Evolutionary conservation across 805 yeast species (phyloP), one percentile per base, ranked within the genome.

Genomic region (Saccharomyces paradoxus): DNA sequence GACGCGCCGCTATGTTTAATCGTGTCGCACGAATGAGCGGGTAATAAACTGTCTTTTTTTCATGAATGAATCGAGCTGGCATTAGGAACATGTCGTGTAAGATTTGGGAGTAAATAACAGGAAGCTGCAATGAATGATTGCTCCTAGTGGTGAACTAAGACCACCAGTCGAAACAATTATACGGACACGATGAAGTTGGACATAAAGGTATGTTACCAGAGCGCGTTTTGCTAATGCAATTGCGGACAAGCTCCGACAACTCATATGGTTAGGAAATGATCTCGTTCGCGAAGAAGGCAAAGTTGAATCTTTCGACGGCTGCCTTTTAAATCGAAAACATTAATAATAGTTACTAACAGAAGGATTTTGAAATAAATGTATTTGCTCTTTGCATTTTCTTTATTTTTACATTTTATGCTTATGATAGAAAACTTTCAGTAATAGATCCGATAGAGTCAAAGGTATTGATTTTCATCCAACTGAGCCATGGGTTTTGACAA

Each of bases 381-480:
- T 21, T 49, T 29, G 41, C 14, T 31, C 22, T n/a, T 37, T 17
- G 44, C 50, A 27, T 21, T 41, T 6, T 10, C 4, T 51, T 47
- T 47, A 37, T 28, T 49, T 49, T 31, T 22, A n/a, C 54, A 41
- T 37, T 51, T 46, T 41, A 47, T n/a, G 7, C 24, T 17, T 37
- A 32, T 32, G 8, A 32, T 68, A 86, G 81, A 89, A 87, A 77
- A 85, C 85, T 64, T 88, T 91, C 73, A 86, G 89, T 62, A 82
- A 94, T 58, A 88, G 97, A 65, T 86, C 97, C 44, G 97, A 91
- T 71, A 85, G 99, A 71, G 97, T 94, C 69, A 94, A 94, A 73
- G 97, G 97, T 50, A 86, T 94, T 67, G 99, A 94, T 73, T 87
- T 94, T 78, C 99, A 94, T 71, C 99, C 99, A 26, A 78, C 91